phyloP scores from a whole-genome alignment of 2,329 filamentous ascomycete species.

The Orbilia blumenaviensis region DNA sequence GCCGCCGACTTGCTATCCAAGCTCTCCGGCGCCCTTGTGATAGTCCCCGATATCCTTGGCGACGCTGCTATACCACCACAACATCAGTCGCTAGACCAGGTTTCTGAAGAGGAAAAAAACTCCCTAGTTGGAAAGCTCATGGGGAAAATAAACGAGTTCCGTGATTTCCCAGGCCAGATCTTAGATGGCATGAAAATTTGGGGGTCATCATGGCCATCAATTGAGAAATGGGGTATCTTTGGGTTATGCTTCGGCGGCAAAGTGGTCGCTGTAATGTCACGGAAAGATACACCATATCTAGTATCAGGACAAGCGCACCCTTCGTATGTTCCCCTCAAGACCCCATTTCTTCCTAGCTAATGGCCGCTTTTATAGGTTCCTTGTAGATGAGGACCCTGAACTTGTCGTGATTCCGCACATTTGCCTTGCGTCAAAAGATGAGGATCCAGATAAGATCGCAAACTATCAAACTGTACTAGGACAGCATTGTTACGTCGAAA shows the following conservation, averaged over 20 bases:
- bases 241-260: slow-evolving; percentile 39
- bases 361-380: not conserved
- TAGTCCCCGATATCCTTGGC: slow-evolving; percentile 29
- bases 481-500: slow-evolving; percentile 21
- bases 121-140: slow-evolving; percentile 2
- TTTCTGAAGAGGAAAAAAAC: not conserved
- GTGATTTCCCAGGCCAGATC: slow-evolving; percentile 15
- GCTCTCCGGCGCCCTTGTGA: slow-evolving; percentile 2
- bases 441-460: slow-evolving; percentile 7
- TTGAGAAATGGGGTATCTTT: slow-evolving; percentile 31
- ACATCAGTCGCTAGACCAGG: not conserved
- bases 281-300: slow-evolving; percentile 14
- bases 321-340: slow-evolving; percentile 10
- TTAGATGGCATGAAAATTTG: not conserved
- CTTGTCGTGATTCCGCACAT: slow-evolving; percentile 32
- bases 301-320: slow-evolving; percentile 42
- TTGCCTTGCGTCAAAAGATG: slow-evolving; percentile 39
- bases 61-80: slow-evolving; percentile 15
- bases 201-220: not conserved
- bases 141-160: slow-evolving; percentile 25
- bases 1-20: slow-evolving; percentile 30
- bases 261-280: slow-evolving; percentile 15
- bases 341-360: no score
- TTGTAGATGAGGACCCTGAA: slow-evolving; percentile 18
- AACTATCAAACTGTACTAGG: slow-evolving; percentile 19